Evolutionary conservation across 768 basidiomycete species (phyloP), one percentile per base, ranked within the genome.

Genomic region (Termitomyces heimii): DNA sequence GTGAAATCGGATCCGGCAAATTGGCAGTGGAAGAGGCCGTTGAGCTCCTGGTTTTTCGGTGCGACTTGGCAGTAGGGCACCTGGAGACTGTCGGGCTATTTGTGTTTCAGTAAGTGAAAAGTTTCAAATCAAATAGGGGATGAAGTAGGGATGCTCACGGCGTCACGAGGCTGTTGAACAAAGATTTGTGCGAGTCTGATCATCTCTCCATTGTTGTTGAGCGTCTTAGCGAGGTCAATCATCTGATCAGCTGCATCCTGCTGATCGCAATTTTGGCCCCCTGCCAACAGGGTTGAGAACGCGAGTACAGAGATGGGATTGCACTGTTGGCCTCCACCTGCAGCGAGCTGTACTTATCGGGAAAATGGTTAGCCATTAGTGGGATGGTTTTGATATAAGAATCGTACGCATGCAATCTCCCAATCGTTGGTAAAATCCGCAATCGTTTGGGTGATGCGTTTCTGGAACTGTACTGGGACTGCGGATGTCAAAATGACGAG

Each of bases 1-100:
- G 74, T 63, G 59, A 74, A 74, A 54, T 79, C 71, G 0, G 75
- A 71, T 9, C 77, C 72, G 2, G 65, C 64, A 60, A 79, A 79
- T 63, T 82, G 78, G 59, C 79, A 80, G 48, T 82, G 80, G 75
- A 81, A 80, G n/a, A 82, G 68, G 1, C 79, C 79, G 46, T 74
- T 70, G 31, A 82, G 76, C 64, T 81, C 79, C 0, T 66, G 40
- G 59, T 81, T 80, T 66, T 71, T 70, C 12, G 80, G 79, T 0
- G 77, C 77, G 16, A 67, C 63, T 57, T 81, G 79, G 64, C 80
- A 82, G 64, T 80, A 82, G 6, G 78, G 79, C 12, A 75, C 72
- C 58, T 74, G 72, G 13, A 78, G 70, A 46, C 73, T 75, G 62
- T 75, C 75, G 46, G 80, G 78, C 75, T 79, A 43, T n/a, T 61